phyloP scores from a whole-genome alignment of 257 asterid species.

The Cruciata laevipes region DNA sequence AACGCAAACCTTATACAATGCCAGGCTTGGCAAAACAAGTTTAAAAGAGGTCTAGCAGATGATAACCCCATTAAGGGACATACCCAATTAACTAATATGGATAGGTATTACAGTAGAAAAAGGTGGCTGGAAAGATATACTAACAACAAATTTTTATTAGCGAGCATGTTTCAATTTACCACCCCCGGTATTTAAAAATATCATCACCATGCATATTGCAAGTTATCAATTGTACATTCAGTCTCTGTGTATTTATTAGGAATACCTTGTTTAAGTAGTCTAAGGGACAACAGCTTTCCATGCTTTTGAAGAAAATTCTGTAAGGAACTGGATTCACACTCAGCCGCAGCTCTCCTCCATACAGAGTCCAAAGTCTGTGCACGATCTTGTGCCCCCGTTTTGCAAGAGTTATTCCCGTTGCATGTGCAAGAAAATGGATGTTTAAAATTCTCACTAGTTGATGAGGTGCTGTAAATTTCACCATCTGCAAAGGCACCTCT shows the following conservation, averaged over 20 bases:
- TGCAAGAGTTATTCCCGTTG: constrained; percentile 27
- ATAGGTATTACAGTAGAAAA: not conserved
- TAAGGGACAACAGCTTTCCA: constrained; percentile 57
- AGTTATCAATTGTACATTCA: not conserved
- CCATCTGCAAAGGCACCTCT: constrained; percentile 36
- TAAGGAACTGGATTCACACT: constrained; percentile 49
- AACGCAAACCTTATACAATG: not conserved
- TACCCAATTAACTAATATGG: not conserved
- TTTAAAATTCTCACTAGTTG: constrained; percentile 67
- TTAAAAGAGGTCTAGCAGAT: not conserved
- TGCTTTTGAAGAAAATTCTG: constrained; percentile 49
- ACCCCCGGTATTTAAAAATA: not conserved
- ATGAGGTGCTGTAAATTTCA: constrained; percentile 56
- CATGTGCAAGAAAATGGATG: constrained; percentile 36
- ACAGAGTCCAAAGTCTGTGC: constrained; percentile 43
- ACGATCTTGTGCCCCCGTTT: constrained; percentile 31
- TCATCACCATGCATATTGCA: not conserved
- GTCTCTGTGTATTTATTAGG: not conserved
- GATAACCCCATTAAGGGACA: not conserved
- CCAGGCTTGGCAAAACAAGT: not conserved
- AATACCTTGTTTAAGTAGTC: constrained; percentile 52
- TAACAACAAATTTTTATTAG: not conserved
- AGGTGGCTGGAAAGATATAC: not conserved
- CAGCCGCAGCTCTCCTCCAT: constrained; percentile 53
- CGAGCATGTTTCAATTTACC: not conserved